Percentiles rank a stretch among this genome's conserved stretches.
phyloP scores from a whole-genome alignment of 495 filamentous ascomycete genomes.

The Xylaria palmicola region DNA sequence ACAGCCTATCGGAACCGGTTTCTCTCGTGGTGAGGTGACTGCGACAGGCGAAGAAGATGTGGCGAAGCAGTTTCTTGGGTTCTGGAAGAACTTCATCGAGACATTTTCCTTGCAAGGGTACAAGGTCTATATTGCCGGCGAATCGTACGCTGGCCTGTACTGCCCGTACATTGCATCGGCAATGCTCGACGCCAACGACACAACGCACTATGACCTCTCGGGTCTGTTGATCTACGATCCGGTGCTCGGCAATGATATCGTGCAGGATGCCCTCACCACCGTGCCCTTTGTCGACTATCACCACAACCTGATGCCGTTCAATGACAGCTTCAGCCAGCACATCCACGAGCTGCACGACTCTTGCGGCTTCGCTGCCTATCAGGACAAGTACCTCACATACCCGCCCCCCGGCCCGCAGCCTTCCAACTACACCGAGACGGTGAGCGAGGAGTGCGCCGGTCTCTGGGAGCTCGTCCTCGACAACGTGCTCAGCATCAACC shows the following conservation, averaged over 20 bases:
- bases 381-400: constrained; percentile 63
- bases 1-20: constrained; percentile 78
- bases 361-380: constrained; percentile 70
- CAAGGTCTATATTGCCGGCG: constrained; percentile 69
- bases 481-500: constrained; percentile 62
- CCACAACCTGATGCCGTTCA: constrained; percentile 62
- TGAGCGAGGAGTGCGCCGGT: constrained; percentile 44
- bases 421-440: constrained; percentile 24
- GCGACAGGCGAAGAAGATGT: constrained; percentile 66
- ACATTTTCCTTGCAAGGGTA: constrained; percentile 63
- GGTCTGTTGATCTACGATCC: constrained; percentile 74
- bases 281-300: constrained; percentile 68
- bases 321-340: constrained; percentile 61
- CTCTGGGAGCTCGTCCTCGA: constrained; percentile 53
- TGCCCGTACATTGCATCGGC: constrained; percentile 78
- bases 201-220: constrained; percentile 63
- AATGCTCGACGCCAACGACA: constrained; percentile 71
- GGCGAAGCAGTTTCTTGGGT: constrained; percentile 66
- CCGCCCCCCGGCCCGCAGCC: constrained; percentile 67
- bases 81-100: constrained; percentile 69
- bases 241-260: constrained; percentile 55
- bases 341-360: constrained; percentile 57
- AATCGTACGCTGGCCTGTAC: constrained; percentile 74
- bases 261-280: constrained; percentile 55
- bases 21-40: constrained; percentile 62